These are phyloP conservation scores for Fomitopsis pulvina DNA, from an alignment of 768 basidiomycete species.

Conservation along the genomic window DNA sequence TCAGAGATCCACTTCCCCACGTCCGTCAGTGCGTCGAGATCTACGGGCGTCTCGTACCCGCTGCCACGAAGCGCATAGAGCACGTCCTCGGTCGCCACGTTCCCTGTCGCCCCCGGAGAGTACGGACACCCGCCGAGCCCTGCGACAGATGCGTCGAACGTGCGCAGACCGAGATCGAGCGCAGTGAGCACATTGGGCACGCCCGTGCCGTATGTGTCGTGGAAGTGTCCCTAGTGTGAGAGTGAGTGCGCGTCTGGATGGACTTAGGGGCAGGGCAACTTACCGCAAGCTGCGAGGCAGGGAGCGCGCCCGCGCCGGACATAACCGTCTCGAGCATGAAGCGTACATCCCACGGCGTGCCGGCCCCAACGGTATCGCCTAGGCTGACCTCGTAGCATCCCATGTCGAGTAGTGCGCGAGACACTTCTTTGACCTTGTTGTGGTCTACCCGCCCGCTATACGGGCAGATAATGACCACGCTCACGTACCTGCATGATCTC, in stretches of 20 bases:
- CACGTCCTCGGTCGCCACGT: slow-evolving; percentile 90
- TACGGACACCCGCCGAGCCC: slow-evolving; percentile 95
- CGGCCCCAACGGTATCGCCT: slow-evolving; percentile 89
- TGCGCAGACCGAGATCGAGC: slow-evolving; percentile 66
- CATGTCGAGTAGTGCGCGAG: slow-evolving; percentile 73
- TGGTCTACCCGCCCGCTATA: slow-evolving; percentile 76
- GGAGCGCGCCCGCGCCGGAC: slow-evolving; percentile 47
- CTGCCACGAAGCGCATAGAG: slow-evolving; percentile 74
- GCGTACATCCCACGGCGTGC: slow-evolving; percentile 62
- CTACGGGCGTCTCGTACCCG: slow-evolving; percentile 48
- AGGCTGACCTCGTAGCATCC: slow-evolving; percentile 92
- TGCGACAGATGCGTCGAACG: slow-evolving; percentile 79
- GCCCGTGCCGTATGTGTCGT: slow-evolving; percentile 85
- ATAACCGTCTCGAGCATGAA: slow-evolving; percentile 67
- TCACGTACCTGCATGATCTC: slow-evolving; percentile 72
- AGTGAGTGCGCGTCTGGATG: neutral
- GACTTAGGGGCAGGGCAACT: neutral
- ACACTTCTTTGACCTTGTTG: slow-evolving; percentile 56
- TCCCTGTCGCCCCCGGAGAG: slow-evolving; percentile 93
- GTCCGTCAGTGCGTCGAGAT: slow-evolving; percentile 64
- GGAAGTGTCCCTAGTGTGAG: slow-evolving; percentile 57
- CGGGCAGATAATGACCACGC: slow-evolving; percentile 78
- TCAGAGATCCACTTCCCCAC: slow-evolving; percentile 82
- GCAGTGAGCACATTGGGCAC: slow-evolving; percentile 72
- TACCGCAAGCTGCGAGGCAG: slow-evolving; percentile 34